Conservation (phyloP, 352 stramenopile genomes). For the Globisporangium nodosum region DNA sequence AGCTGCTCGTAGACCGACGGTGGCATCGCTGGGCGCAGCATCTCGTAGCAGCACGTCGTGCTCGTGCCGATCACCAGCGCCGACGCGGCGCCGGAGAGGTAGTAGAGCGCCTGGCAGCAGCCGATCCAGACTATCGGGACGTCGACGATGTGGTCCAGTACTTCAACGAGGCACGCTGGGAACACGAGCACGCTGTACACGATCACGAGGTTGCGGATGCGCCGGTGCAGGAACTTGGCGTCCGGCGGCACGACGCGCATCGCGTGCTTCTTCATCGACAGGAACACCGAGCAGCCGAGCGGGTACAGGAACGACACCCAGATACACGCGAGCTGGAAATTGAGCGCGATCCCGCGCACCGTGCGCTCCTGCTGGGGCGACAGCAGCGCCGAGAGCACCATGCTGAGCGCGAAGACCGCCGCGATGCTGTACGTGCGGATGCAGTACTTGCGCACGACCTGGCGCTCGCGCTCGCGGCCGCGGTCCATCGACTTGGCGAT, state of each 20-base stretch:
- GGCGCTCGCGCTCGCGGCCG: conserved; percentile 36
- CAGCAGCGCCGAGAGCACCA: conserved; percentile 32
- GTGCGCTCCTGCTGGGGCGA: conserved; percentile 20
- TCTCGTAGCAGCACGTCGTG: conserved; percentile 57
- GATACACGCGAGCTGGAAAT: conserved; percentile 37
- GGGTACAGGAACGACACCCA: conserved; percentile 59
- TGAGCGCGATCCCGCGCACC: conserved; percentile 32
- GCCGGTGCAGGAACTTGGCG: conserved; percentile 44
- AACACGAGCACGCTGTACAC: conserved; percentile 69
- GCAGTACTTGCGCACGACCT: conserved; percentile 49
- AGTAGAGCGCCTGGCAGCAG: conserved; percentile 48
- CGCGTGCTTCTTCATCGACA: conserved; percentile 42
- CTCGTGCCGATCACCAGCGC: conserved; percentile 59
- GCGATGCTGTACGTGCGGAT: conserved; percentile 29
- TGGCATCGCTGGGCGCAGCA: conserved; percentile 55
- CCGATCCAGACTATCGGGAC: conserved; percentile 40
- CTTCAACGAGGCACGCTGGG: conserved; percentile 46
- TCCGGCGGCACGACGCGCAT: conserved; percentile 35
- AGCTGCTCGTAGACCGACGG: conserved; percentile 55
- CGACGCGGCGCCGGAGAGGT: conserved; percentile 50
- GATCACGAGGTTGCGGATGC: conserved; percentile 61
- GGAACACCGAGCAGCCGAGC: conserved; percentile 35
- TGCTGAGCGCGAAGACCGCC: conserved; percentile 29
- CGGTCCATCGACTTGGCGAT: conserved; percentile 67
- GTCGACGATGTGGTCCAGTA: conserved; percentile 22